phyloP scores from a whole-genome alignment of 352 stramenopile genomes.

The Sclerospora graminicola region DNA sequence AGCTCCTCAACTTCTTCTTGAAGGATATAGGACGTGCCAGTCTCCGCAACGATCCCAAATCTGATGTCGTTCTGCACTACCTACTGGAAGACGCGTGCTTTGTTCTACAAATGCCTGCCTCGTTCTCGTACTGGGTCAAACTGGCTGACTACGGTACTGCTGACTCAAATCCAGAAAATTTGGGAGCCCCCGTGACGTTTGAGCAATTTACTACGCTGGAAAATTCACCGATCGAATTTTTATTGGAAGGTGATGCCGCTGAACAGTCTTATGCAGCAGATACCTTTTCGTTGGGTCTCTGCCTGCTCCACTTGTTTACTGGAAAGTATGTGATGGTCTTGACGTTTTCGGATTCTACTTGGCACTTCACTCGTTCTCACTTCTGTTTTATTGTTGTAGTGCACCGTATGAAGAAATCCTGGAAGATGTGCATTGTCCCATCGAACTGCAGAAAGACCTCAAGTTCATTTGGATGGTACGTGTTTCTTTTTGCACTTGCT shows the following conservation, averaged over 20 bases:
- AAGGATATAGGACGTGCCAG: constrained; percentile 56
- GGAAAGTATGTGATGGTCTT: constrained; percentile 48
- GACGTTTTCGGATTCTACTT: neutral
- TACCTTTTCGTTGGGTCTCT: constrained; percentile 93
- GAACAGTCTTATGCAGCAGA: constrained; percentile 89
- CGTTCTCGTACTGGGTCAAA: constrained; percentile 89
- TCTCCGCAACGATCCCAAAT: constrained; percentile 18
- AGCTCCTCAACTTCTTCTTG: constrained; percentile 97
- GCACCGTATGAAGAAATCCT: constrained; percentile 97
- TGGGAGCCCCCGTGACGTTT: constrained; percentile 87
- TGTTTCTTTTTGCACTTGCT: too few species aligned
- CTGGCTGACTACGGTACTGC: constrained; percentile 97
- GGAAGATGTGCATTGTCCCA: constrained; percentile 87
- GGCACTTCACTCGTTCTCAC: neutral
- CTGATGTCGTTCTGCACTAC: constrained; percentile 48
- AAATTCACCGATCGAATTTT: constrained; percentile 94
- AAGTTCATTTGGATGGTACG: constrained; percentile 83
- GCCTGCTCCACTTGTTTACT: constrained; percentile 94
- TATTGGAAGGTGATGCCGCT: constrained; percentile 89
- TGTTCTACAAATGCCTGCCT: constrained; percentile 41
- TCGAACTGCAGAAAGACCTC: constrained; percentile 69
- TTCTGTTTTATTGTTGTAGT: constrained; percentile 22
- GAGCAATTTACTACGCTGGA: constrained; percentile 97
- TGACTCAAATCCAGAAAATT: constrained; percentile 78
- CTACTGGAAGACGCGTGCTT: constrained; percentile 43